Evolutionary conservation across 1,284 basidiomycete genomes (phyloP).

Genomic region (Marasmius sp.): DNA sequence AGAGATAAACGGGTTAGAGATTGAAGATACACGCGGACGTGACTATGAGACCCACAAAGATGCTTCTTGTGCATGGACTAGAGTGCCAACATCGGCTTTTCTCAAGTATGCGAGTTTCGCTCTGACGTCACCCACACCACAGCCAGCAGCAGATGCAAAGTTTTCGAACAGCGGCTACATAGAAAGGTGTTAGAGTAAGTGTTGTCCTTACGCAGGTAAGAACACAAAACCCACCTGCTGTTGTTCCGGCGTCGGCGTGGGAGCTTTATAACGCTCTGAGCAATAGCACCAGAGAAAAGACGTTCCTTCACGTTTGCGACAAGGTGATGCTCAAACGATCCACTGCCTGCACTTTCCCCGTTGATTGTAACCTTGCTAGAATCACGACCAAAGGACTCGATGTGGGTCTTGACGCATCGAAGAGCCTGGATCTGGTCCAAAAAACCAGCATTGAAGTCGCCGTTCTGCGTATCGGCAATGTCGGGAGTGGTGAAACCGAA

Average conservation of each 20-base stretch:
- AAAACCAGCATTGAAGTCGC: conserved; percentile 62
- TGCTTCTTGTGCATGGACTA: conserved; percentile 56
- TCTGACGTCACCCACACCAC: conserved; percentile 34
- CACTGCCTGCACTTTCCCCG: conserved; percentile 62
- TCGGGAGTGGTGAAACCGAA: conserved; percentile 52
- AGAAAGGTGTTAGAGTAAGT: background rate
- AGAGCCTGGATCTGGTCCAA: conserved; percentile 62
- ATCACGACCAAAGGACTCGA: conserved; percentile 65
- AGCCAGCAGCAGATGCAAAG: conserved; percentile 48
- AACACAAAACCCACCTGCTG: conserved; percentile 37
- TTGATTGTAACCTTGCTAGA: conserved; percentile 55
- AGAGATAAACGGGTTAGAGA: background rate
- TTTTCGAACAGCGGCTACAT: conserved; percentile 50
- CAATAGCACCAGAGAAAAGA: conserved; percentile 53
- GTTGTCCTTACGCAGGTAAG: background rate
- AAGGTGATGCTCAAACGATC: conserved; percentile 55
- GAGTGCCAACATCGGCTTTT: conserved; percentile 44
- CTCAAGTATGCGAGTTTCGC: conserved; percentile 47
- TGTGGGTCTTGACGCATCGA: conserved; percentile 61
- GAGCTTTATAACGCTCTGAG: conserved; percentile 56
- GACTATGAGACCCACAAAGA: conserved; percentile 19
- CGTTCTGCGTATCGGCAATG: conserved; percentile 38
- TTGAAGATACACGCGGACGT: background rate
- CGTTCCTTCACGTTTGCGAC: conserved; percentile 38
- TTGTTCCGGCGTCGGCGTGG: conserved; percentile 48